These are phyloP conservation scores for Monosporascus sp. DNA, from an alignment of 2,329 filamentous ascomycete genomes.

Conservation along the genomic window DNA sequence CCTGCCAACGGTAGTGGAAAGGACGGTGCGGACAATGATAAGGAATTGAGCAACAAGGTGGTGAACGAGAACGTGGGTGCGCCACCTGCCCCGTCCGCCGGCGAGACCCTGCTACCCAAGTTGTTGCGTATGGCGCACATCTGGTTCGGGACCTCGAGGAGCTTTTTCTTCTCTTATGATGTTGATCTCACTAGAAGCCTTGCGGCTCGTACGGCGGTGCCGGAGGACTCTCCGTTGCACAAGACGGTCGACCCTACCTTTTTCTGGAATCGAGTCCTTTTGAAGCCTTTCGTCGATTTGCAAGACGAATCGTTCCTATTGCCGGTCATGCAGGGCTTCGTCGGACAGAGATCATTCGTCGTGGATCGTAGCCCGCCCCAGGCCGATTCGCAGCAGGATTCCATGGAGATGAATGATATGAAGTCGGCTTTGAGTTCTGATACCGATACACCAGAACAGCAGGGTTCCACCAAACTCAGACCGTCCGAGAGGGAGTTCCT, in stretches of 20 bases:
- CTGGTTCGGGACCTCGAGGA: slow-evolving; percentile 74
- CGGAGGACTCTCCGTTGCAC: slow-evolving; percentile 57
- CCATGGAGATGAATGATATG: slow-evolving; percentile 26
- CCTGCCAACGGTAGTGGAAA: slow-evolving; percentile 11
- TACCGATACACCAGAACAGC: slow-evolving; percentile 16
- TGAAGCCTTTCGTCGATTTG: slow-evolving; percentile 68
- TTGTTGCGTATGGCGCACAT: slow-evolving; percentile 78
- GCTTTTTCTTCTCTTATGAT: slow-evolving; percentile 95
- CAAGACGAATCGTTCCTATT: slow-evolving; percentile 68
- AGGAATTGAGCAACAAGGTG: slow-evolving; percentile 24
- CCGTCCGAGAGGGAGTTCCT: slow-evolving; percentile 58
- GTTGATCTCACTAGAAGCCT: slow-evolving; percentile 77
- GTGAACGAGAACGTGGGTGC: slow-evolving; percentile 21
- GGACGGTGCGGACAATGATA: slow-evolving; percentile 35
- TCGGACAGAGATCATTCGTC: slow-evolving; percentile 79
- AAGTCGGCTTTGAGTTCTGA: slow-evolving; percentile 9
- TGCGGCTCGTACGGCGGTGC: slow-evolving; percentile 36
- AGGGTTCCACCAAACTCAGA: slow-evolving; percentile 27
- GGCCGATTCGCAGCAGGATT: slow-evolving; percentile 36
- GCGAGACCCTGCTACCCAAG: slow-evolving; percentile 68
- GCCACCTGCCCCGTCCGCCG: slow-evolving; percentile 27
- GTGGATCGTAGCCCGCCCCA: slow-evolving; percentile 60
- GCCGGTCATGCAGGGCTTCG: slow-evolving; percentile 89
- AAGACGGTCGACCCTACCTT: slow-evolving; percentile 70
- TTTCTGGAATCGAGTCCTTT: slow-evolving; percentile 85